phyloP scores from a whole-genome alignment of 345 rosid species.

The Aethionema arabicum region DNA sequence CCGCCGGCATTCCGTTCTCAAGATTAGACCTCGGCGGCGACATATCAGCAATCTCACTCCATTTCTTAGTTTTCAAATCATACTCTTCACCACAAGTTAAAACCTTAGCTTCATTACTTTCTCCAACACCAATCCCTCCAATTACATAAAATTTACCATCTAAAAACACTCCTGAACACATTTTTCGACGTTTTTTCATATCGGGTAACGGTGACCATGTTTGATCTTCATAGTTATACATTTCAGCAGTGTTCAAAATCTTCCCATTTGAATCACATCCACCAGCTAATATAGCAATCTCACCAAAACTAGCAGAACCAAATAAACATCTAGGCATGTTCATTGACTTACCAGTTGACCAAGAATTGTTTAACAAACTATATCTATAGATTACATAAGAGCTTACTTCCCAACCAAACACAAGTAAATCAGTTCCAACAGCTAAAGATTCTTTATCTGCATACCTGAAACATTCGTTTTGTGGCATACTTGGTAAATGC shows the following conservation, averaged over 20 bases:
- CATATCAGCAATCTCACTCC: conserved; percentile 69
- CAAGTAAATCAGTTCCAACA: conserved; percentile 64
- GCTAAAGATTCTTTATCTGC: conserved; percentile 68
- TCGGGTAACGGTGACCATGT: conserved; percentile 56
- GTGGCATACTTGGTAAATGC: conserved; percentile 59
- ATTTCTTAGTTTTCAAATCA: conserved; percentile 51
- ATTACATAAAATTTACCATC: conserved; percentile 77
- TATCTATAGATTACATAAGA: conserved; percentile 49
- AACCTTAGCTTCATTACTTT: conserved; percentile 28
- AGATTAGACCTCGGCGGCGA: conserved; percentile 40
- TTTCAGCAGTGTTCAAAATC: conserved; percentile 55
- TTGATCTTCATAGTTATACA: conserved; percentile 60
- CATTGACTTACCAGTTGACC: conserved; percentile 53
- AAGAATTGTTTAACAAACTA: conserved; percentile 49
- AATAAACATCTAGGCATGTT: conserved; percentile 72
- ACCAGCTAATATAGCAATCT: conserved; percentile 73
- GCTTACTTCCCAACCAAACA: conserved; percentile 57
- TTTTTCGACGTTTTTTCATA: conserved; percentile 67
- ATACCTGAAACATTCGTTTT: conserved; percentile 51
- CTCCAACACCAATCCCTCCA: conserved; percentile 63
- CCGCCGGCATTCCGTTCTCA: conserved; percentile 32
- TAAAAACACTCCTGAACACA: conserved; percentile 80
- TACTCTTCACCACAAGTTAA: conserved; percentile 67
- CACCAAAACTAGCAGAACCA: conserved; percentile 67
- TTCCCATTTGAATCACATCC: conserved; percentile 65